Conservation (phyloP, 2,329 filamentous ascomycete species). For the Fusarium poae region DNA sequence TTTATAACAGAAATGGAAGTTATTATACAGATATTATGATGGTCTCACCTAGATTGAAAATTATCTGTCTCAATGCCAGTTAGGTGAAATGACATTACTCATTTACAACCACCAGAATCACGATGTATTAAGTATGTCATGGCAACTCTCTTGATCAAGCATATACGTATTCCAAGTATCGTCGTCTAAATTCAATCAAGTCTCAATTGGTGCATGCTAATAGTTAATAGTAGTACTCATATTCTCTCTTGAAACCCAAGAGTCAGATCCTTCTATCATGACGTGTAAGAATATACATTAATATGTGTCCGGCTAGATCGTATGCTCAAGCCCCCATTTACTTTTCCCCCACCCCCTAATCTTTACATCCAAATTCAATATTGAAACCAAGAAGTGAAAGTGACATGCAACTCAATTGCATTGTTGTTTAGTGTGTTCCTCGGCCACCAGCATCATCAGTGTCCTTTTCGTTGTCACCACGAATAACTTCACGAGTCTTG, state of each 20-base stretch:
- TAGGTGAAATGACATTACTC: not conserved
- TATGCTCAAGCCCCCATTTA: slow-evolving; percentile 16
- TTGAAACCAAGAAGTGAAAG: not conserved
- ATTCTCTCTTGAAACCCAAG: too few relatives aligned
- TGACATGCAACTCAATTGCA: slow-evolving; percentile 5
- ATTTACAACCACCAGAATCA: not conserved
- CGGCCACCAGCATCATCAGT: slow-evolving; percentile 45
- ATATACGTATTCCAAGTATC: too few relatives aligned
- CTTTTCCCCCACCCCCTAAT: not conserved
- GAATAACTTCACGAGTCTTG: slow-evolving; percentile 58
- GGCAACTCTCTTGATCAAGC: too few relatives aligned
- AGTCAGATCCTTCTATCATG: too few relatives aligned
- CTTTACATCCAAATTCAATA: not conserved
- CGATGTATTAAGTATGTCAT: too few relatives aligned
- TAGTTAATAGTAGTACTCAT: too few relatives aligned
- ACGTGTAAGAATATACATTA: too few relatives aligned
- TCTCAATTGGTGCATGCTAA: too few relatives aligned
- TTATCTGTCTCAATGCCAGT: fast-evolving
- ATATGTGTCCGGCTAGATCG: slow-evolving; percentile 1
- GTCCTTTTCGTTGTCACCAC: slow-evolving; percentile 46
- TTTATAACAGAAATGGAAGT: not conserved
- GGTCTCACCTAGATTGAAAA: too few relatives aligned
- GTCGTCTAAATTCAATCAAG: too few relatives aligned
- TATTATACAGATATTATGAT: not conserved
- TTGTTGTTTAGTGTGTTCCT: slow-evolving; percentile 41